Conservation (phyloP, 75 land plant genomes). For the Sequoia sempervirens region DNA sequence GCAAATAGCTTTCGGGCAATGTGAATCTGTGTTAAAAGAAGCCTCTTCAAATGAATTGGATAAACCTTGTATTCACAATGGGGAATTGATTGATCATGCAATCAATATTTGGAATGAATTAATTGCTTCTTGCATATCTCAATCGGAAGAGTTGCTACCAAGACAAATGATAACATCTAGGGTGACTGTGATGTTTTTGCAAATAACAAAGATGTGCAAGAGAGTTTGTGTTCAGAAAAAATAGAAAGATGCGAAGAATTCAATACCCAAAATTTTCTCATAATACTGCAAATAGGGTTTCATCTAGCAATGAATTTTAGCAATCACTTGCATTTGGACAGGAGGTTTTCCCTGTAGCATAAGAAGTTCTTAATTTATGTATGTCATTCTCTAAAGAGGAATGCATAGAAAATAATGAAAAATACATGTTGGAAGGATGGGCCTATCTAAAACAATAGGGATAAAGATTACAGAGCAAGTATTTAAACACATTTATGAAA, state of each 20-base stretch:
- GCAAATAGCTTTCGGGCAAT: constrained; percentile 75
- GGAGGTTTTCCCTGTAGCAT: neutral
- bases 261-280: neutral
- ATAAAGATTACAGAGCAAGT: too few species aligned
- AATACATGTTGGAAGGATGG: neutral
- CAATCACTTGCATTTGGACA: neutral
- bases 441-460: constrained; percentile 2
- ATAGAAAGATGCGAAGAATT: neutral
- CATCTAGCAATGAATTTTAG: neutral
- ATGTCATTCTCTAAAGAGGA: constrained; percentile 23
- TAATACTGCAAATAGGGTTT: neutral
- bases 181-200: constrained; percentile 7
- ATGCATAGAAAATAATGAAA: neutral
- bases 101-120: neutral
- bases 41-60: constrained; percentile 3
- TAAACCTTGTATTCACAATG: neutral
- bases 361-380: neutral
- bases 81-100: neutral
- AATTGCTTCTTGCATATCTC: neutral
- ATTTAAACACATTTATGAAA: too few species aligned
- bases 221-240: neutral
- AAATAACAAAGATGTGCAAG: neutral
- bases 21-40: constrained; percentile 24
- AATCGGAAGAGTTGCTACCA: constrained; percentile 21
- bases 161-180: constrained; percentile 5